Conservation (phyloP, 2,329 filamentous ascomycete species). For the Colletotrichum ledebouriae region DNA sequence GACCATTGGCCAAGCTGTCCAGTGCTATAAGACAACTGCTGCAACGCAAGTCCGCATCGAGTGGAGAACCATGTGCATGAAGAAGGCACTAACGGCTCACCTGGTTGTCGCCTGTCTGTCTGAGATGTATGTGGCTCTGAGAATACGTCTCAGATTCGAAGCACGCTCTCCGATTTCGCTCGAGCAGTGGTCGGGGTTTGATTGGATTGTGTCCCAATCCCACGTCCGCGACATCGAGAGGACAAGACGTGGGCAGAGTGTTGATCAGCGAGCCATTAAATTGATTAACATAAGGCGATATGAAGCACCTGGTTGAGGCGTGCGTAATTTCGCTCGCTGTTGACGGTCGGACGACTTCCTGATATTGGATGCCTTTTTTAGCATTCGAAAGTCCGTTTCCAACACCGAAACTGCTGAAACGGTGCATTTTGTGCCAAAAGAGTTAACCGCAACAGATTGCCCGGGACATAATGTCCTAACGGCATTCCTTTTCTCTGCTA, state of each 20-base stretch:
- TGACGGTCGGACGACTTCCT: not conserved
- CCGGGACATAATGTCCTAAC: too few species aligned
- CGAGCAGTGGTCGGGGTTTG: slow-evolving; percentile 4
- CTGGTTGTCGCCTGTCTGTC: slow-evolving; percentile 17
- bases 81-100: slow-evolving; percentile 1
- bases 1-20: not conserved
- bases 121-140: slow-evolving; percentile 25
- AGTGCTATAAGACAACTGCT: not conserved
- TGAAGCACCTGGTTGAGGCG: slow-evolving; percentile 6
- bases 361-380: not conserved
- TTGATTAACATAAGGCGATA: slow-evolving; percentile 3
- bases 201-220: slow-evolving; percentile 23
- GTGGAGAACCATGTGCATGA: not conserved
- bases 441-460: not conserved
- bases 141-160: slow-evolving; percentile 28
- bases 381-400: slow-evolving; percentile 2
- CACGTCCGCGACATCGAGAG: slow-evolving; percentile 15
- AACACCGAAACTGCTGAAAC: not conserved
- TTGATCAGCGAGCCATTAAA: not conserved
- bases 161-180: slow-evolving; percentile 27
- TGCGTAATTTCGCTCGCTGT: slow-evolving; percentile 19
- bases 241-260: not conserved
- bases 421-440: slow-evolving; percentile 1
- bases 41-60: not conserved
- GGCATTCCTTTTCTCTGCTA: too few species aligned